Evolutionary conservation across 2,329 filamentous ascomycete genomes (phyloP), one percentile per base, ranked within the genome.

Genomic region (Xylariales sp.): DNA sequence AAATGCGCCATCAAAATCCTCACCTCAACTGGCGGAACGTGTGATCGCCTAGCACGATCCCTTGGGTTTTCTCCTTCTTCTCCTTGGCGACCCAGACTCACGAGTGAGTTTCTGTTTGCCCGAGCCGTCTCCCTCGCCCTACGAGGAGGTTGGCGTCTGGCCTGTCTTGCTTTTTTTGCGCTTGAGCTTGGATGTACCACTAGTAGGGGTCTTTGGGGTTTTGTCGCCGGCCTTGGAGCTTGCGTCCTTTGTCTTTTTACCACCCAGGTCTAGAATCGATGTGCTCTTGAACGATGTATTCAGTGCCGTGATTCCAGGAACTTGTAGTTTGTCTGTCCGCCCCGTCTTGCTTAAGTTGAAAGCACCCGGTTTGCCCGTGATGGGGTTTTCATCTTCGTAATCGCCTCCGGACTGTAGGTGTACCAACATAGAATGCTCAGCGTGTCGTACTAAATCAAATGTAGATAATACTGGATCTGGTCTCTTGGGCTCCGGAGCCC

Each of bases 341-440:
- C 89, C 88, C 0, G 87, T 90, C 7, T 87, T 88, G 8, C 86
- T 85, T 10, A 90, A 83, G 71, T 90, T 87, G 77, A 91, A 91
- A 62, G 89, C 87, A 57, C 89, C 89, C 0, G 89, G 89, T 36
- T 85, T 84, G 56, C 89, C 89, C 0, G 88, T 90, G 72, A 91
- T 90, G 49, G 89, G 88, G 71, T 90, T 91, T 77, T 90, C 87
- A 77, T 91, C 87, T 78, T 91, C 86, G 75, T 89, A 91, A 70
- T 91, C 88, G 56, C 87, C 85, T 45, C 88, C 89, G 71, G 86
- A 87, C 69, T 83, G 84, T 78, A 87, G 81, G 71, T 89, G 86
- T 48, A 87, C 82, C 71, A 82, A 78, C 69, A 89, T 85, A 0
- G 88, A 86, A 72, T 90, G 86, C 71, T 90, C 87, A 1, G 88